Conservation (phyloP, 192 early-diverging fungal species). For the Thamnidium elegans region DNA sequence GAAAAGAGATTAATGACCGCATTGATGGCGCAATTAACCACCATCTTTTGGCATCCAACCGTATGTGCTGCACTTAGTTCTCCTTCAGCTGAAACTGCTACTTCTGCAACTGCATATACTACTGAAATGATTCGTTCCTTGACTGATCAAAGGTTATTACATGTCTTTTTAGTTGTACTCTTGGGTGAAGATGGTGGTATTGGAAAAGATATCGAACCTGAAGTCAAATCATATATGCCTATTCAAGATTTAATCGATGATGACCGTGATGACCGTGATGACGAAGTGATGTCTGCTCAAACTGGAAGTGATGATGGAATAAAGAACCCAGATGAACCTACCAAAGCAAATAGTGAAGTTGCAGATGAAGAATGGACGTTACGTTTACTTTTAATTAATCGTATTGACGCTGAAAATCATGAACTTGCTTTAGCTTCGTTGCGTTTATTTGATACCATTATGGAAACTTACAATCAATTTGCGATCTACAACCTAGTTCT, state of each 20-base stretch:
- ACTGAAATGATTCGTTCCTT: slow-evolving; percentile 41
- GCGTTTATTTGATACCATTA: slow-evolving; percentile 58
- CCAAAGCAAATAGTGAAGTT: slow-evolving; percentile 5
- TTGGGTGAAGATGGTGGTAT: slow-evolving; percentile 39
- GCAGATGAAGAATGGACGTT: slow-evolving; percentile 32
- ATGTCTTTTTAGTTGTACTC: slow-evolving; percentile 32
- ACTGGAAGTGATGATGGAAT: slow-evolving; percentile 2
- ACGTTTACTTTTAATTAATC: slow-evolving; percentile 42
- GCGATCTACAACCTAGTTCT: slow-evolving; percentile 54
- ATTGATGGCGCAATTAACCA: slow-evolving; percentile 36
- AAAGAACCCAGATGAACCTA: neutral
- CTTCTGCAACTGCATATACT: slow-evolving; percentile 36
- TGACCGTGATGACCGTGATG: slow-evolving; percentile 21
- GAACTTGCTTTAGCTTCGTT: slow-evolving; percentile 52
- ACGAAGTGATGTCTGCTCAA: neutral
- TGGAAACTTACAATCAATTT: slow-evolving; percentile 61
- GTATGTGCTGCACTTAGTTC: slow-evolving; percentile 33
- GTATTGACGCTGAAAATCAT: slow-evolving; percentile 31
- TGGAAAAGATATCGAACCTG: slow-evolving; percentile 38
- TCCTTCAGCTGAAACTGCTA: slow-evolving; percentile 27
- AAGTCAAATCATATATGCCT: slow-evolving; percentile 6
- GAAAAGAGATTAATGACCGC: slow-evolving; percentile 37
- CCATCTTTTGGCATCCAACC: slow-evolving; percentile 39
- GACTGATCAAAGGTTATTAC: slow-evolving; percentile 35
- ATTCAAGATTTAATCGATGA: slow-evolving; percentile 13